These are phyloP conservation scores for Skeletonema menzelii DNA, from an alignment of 108 stramenopile species.

Conservation along the genomic window DNA sequence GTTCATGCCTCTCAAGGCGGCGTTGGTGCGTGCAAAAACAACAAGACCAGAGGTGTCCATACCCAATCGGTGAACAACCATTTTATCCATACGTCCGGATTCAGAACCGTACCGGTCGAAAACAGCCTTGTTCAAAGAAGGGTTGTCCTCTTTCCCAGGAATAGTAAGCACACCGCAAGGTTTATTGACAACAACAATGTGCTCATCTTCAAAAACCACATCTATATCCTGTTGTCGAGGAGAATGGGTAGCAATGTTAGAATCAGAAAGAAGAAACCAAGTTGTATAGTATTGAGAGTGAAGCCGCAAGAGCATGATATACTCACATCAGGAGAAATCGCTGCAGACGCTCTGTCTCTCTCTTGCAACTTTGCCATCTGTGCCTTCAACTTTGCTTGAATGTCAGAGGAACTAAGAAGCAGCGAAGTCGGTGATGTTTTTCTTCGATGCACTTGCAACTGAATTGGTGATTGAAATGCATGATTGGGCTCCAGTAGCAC, in stretches of 20 bases:
- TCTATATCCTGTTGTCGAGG: background rate
- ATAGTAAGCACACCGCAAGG: slow-evolving; percentile 64
- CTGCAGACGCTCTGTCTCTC: slow-evolving; percentile 25
- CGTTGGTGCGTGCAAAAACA: slow-evolving; percentile 76
- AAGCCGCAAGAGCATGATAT: background rate
- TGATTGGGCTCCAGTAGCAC: background rate
- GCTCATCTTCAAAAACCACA: slow-evolving; percentile 59
- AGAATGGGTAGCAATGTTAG: background rate
- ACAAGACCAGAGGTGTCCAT: slow-evolving; percentile 82
- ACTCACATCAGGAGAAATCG: slow-evolving; percentile 35
- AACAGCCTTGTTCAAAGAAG: slow-evolving; percentile 62
- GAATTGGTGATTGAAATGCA: slow-evolving; percentile 1
- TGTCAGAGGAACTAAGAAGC: slow-evolving; percentile 21
- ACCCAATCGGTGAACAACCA: slow-evolving; percentile 79
- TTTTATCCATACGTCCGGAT: slow-evolving; percentile 67
- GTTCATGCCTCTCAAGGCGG: slow-evolving; percentile 70
- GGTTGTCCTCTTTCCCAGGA: slow-evolving; percentile 23
- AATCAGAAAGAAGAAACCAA: background rate
- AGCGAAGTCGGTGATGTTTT: slow-evolving; percentile 5
- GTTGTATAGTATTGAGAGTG: background rate
- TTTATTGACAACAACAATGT: slow-evolving; percentile 80
- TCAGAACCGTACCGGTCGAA: slow-evolving; percentile 65
- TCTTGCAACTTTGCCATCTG: slow-evolving; percentile 45
- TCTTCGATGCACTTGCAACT: background rate
- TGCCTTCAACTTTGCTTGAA: slow-evolving; percentile 30